Percentiles rank a stretch among this genome's conserved stretches.
Evolutionary conservation across 2,329 filamentous ascomycete species (phyloP).

Genomic region (Ascochyta pisi): DNA sequence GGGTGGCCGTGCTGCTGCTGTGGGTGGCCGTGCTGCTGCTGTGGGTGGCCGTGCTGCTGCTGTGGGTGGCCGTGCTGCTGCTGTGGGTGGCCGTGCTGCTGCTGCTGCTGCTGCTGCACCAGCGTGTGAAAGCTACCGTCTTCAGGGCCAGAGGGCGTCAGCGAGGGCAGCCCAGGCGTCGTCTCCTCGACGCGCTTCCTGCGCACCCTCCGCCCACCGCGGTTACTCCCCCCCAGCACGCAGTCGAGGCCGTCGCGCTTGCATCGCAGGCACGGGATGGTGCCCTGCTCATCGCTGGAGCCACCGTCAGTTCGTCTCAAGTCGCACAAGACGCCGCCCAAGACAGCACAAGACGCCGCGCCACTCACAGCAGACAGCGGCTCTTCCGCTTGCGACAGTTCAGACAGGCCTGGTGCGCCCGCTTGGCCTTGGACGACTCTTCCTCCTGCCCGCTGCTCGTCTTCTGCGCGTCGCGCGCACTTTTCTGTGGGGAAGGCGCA

Average conservation of each 20-base stretch:
- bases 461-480: constrained; percentile 12
- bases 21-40: too few relatives aligned
- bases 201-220: constrained; percentile 64
- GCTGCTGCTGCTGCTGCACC: constrained; percentile 25
- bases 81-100: not conserved
- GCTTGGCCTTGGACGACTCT: constrained; percentile 29
- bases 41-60: not conserved
- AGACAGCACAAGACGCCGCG: not conserved
- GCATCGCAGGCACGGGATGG: constrained; percentile 64
- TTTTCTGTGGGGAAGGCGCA: constrained; percentile 14
- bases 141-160: constrained; percentile 41
- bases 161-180: constrained; percentile 28
- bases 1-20: not conserved
- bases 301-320: not conserved
- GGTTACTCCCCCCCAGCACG: constrained; percentile 65
- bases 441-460: constrained; percentile 15
- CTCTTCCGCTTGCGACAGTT: constrained; percentile 50
- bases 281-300: constrained; percentile 55
- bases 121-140: constrained; percentile 45
- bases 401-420: constrained; percentile 39
- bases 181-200: constrained; percentile 52
- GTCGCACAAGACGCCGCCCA: too few relatives aligned
- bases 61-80: constrained; percentile 11
- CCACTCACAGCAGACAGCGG: constrained; percentile 47
- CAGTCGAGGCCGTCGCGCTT: constrained; percentile 65